Percentiles rank a stretch among this genome's conserved stretches.
These are phyloP conservation scores for Tetrapisispora phaffii DNA, from an alignment of 805 yeast species.

Conservation along the genomic window DNA sequence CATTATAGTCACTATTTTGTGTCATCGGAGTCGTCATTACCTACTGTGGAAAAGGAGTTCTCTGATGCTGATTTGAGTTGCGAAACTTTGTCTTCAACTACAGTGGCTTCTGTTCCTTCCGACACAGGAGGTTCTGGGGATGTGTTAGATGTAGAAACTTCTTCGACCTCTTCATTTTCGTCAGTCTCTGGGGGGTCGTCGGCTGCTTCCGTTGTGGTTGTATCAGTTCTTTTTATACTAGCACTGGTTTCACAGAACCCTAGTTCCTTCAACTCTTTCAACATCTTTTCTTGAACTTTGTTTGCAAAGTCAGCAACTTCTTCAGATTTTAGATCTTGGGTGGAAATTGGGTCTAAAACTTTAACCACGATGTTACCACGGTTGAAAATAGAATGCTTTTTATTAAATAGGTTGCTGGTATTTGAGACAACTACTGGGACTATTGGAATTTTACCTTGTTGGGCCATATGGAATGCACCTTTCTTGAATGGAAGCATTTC, in stretches of 20 bases:
- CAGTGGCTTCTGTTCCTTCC: too few species aligned
- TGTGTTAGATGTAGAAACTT: neutral
- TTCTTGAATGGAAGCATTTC: conserved; percentile 82
- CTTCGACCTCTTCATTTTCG: neutral
- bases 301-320: conserved; percentile 56
- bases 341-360: conserved; percentile 72
- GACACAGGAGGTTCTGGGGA: too few species aligned
- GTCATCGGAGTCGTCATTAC: too few species aligned
- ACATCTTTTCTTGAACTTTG: conserved; percentile 50
- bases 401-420: conserved; percentile 61
- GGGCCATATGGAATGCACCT: conserved; percentile 96
- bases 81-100: too few species aligned
- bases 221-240: neutral
- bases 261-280: conserved; percentile 23
- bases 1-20: too few species aligned
- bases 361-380: conserved; percentile 67
- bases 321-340: conserved; percentile 60
- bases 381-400: conserved; percentile 51
- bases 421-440: conserved; percentile 84
- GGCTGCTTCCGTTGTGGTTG: neutral
- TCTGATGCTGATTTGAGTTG: too few species aligned
- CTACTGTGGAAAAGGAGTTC: too few species aligned
- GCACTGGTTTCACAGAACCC: conserved; percentile 28
- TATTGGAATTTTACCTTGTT: conserved; percentile 81
- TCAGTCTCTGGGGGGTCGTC: neutral